Base-by-base conservation (phyloP, 2,329 filamentous ascomycete species). In the Hawksworthiomyces lignivorus region DNA sequence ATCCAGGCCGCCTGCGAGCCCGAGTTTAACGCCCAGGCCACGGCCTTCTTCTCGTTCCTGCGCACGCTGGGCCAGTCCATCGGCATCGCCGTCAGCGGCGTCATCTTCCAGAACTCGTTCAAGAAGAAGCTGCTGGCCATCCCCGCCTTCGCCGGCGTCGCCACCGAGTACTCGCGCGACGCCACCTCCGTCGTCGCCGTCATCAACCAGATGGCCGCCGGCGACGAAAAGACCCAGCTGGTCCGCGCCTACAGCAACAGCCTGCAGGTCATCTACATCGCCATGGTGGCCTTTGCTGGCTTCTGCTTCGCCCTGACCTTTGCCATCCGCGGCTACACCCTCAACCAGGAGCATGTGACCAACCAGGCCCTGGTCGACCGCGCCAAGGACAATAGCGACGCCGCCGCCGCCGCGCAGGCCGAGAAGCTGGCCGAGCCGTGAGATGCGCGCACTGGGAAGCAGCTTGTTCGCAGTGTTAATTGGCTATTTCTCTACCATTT, bases 121-220 rank as follows among this genome's bases (percentile, higher is more conserved):
- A 40, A 41, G 31, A 36, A 39, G 39, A 44, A 48, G 28, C 47
- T 52, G 21, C 4, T 17, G 10, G 34, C 7, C 5, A 18, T 52
- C 14, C 47, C 49, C 12, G 44, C 33, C 14, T 45, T 49, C 32
- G 40, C 48, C 11, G 9, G 5, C 15, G n/a, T 41, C 3, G 62
- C 49, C 43, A 56, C 66, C 35, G 62, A 63, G 20, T 74, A 74
- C 49, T 72, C 72, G n/a, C 64, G 64, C 41, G 74, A 81, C 53
- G 72, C 75, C 0, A 72, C 73, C 1, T 36, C 0, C 55, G 29
- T 80, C n/a, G 72, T 79, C 0, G 61, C 72, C 46, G 59, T 77
- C 37, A 73, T 80, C 52, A 67, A 70, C 49, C 48, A 50, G 1
- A 72, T 78, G 66, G 61, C 65, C 3, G 11, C 38, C 18, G 19